Evolutionary conservation across 768 basidiomycete species (phyloP), one percentile per base, ranked within the genome.

Genomic region (Tricholomella constricta): DNA sequence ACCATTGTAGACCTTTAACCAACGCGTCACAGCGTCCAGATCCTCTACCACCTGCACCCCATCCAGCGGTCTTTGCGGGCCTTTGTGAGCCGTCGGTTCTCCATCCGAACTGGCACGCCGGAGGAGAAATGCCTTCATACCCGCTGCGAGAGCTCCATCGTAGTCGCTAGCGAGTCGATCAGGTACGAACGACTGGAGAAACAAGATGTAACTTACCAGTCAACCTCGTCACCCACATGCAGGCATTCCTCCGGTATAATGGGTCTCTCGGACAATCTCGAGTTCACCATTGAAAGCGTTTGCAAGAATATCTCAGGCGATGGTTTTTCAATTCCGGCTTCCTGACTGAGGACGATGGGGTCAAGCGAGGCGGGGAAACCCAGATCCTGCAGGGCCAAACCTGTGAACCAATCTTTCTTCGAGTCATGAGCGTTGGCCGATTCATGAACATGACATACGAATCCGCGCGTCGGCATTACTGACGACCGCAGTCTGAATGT

Each of bases 211-310:
- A 57, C 79, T 56, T 59, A 89, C 90, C 79, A 78, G 44, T 75
- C 64, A 26, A 89, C 64, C 56, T 91, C 89, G 63, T 93, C 90
- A 1, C 91, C 91, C 35, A 92, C 78, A 57, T 93, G 90, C 17
- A 91, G 62, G 31, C 78, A 79, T 60, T 87, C 74, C 23, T 65
- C 60, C 1, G 72, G 62, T 8, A 51, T 48, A 20, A 83, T 72
- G 14, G 57, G 55, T 12, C 52, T 48, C 20, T 62, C 32, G 11
- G 45, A 42, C 26, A 48, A 34, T 35, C 45, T 45, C 10, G 53
- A 23, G 45, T 70, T 68, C 31, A 73, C 69, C 1, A 69, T 60
- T 10, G 68, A 58, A 64, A 81, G 61, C 4, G 78, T 75, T 4
- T 75, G 74, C 31, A 62, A 55, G 66, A 88, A 93, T 38, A 92